Evolutionary conservation across 2,329 filamentous ascomycete species (phyloP).

Genomic region (Bipolaris cookei): DNA sequence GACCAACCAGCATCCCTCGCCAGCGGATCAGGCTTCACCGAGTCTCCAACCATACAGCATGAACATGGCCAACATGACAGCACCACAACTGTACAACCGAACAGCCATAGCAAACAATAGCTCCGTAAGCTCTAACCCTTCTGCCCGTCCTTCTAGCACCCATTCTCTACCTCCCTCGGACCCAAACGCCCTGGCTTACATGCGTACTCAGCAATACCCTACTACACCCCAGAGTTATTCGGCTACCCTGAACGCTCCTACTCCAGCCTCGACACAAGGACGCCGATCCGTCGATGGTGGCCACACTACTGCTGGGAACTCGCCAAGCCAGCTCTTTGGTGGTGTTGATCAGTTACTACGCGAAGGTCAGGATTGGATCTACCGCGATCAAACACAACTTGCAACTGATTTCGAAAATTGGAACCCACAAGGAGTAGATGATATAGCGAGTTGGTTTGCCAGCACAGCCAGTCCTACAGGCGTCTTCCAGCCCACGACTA

Average conservation of each 20-base stretch:
- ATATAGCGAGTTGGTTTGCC: conserved; percentile 42
- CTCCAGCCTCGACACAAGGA: conserved; percentile 32
- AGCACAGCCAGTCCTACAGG: conserved; percentile 24
- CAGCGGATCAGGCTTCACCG: conserved; percentile 32
- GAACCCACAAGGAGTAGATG: conserved; percentile 47
- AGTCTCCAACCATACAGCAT: conserved; percentile 42
- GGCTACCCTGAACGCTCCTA: conserved; percentile 26
- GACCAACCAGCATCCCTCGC: conserved; percentile 26
- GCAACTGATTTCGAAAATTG: conserved; percentile 69
- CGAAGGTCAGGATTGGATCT: conserved; percentile 68
- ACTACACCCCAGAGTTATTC: conserved; percentile 21
- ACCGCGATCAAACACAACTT: conserved; percentile 66
- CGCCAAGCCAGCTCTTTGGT: conserved; percentile 63
- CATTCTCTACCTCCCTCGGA: conserved; percentile 43
- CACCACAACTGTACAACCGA: conserved; percentile 36
- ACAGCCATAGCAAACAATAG: conserved; percentile 22
- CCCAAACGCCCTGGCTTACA: conserved; percentile 38
- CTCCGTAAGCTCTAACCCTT: conserved; percentile 32
- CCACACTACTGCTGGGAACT: conserved; percentile 42
- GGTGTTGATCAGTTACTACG: conserved; percentile 66
- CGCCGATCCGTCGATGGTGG: conserved; percentile 38
- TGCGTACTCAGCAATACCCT: conserved; percentile 39
- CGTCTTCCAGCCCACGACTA: conserved; percentile 8
- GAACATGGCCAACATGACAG: conserved; percentile 31
- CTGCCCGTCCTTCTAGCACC: conserved; percentile 37